These are phyloP conservation scores for Microdochium bolleyi DNA, from an alignment of 2,329 filamentous ascomycete genomes.

Conservation along the genomic window DNA sequence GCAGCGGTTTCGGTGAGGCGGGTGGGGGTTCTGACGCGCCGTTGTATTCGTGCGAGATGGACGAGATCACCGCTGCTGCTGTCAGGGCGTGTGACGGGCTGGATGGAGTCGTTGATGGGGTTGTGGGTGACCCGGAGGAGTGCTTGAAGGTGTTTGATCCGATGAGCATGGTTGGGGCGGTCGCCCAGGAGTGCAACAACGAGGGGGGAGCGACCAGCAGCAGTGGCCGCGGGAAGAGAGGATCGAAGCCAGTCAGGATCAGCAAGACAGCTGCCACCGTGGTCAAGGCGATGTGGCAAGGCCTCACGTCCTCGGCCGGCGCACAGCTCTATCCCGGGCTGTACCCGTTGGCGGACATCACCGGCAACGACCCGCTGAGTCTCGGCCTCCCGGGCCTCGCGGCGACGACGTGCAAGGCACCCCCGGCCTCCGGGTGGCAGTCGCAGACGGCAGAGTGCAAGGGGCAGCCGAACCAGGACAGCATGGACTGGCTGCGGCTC, in stretches of 20 bases:
- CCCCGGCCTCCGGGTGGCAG: background rate
- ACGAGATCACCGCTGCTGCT: constrained; percentile 24
- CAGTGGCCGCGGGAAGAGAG: background rate
- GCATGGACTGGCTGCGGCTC: background rate
- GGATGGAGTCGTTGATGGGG: constrained; percentile 33
- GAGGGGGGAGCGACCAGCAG: background rate
- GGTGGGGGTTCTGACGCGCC: too few relatives aligned
- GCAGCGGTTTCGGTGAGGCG: too few relatives aligned
- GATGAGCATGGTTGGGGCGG: constrained; percentile 13
- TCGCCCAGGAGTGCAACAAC: constrained; percentile 10
- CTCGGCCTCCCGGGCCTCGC: background rate
- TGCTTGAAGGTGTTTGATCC: constrained; percentile 24
- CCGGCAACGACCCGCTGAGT: background rate
- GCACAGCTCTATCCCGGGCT: constrained; percentile 3
- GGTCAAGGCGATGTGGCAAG: constrained; percentile 9
- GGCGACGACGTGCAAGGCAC: background rate
- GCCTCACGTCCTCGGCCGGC: background rate
- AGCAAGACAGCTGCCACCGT: constrained; percentile 6
- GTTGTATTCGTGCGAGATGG: constrained; percentile 25
- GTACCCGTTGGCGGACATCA: constrained; percentile 7
- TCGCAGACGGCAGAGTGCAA: background rate
- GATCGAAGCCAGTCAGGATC: background rate
- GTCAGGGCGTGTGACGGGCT: constrained; percentile 32
- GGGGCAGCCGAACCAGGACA: background rate
- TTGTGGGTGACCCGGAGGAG: constrained; percentile 26